Percentiles rank a stretch among this genome's conserved stretches.
Conservation (phyloP, 345 rosid species). For the Camelina neglecta region DNA sequence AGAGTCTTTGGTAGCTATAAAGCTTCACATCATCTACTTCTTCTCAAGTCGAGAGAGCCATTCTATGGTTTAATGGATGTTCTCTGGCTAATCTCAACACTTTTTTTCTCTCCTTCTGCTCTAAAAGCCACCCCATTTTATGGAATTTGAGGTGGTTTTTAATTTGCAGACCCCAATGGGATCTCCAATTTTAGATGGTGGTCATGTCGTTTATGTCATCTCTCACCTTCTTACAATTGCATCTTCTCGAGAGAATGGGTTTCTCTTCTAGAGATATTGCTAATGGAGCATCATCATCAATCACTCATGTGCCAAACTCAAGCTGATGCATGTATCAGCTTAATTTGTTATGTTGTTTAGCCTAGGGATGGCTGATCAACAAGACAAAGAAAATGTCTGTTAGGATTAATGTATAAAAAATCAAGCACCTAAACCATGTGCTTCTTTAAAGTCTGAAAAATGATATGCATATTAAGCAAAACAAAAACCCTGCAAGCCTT, state of each 20-base stretch:
- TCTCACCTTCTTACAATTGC: conserved; percentile 35
- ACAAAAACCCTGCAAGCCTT: conserved; percentile 22
- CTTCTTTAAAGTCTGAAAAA: conserved; percentile 27
- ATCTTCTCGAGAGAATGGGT: conserved; percentile 29
- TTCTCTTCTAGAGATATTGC: conserved; percentile 24
- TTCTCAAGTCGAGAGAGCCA: conserved; percentile 39
- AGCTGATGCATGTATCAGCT: conserved; percentile 43
- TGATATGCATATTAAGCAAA: conserved; percentile 25
- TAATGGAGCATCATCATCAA: conserved; percentile 32
- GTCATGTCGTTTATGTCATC: conserved; percentile 30
- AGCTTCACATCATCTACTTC: conserved; percentile 30
- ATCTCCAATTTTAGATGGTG: conserved; percentile 33
- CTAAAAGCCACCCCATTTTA: conserved; percentile 34
- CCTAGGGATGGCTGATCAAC: conserved; percentile 44
- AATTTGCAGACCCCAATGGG: conserved; percentile 21
- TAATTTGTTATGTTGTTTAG: conserved; percentile 35
- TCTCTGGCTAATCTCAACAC: conserved; percentile 32
- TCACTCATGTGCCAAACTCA: conserved; percentile 32
- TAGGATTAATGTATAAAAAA: conserved; percentile 28
- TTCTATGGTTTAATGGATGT: conserved; percentile 35
- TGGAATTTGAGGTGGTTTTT: conserved; percentile 42
- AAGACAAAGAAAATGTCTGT: conserved; percentile 27
- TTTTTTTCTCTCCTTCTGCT: conserved; percentile 24
- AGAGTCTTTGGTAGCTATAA: conserved; percentile 28
- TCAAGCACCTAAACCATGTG: conserved; percentile 33